These are phyloP conservation scores for Termitomyces sp. DNA, from an alignment of 768 basidiomycete species.

Conservation along the genomic window DNA sequence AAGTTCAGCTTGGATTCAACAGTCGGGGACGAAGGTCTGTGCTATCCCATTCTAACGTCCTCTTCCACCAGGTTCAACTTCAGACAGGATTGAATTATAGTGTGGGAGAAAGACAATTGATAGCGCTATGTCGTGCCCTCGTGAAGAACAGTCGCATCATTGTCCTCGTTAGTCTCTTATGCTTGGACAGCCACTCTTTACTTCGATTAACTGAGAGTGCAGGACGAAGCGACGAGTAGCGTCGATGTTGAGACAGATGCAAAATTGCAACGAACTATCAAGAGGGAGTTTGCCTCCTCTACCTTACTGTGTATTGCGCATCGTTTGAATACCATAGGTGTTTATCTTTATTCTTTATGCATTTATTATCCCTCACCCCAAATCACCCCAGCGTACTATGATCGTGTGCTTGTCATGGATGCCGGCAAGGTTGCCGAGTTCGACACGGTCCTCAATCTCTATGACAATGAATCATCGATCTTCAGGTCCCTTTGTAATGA, in stretches of 20 bases:
- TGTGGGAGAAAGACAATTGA: conserved; percentile 62
- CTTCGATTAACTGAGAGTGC: neutral
- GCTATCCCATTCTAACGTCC: neutral
- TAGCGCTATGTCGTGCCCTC: conserved; percentile 59
- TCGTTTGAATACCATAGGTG: conserved; percentile 54
- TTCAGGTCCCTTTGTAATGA: conserved; percentile 71
- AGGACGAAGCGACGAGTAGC: conserved; percentile 64
- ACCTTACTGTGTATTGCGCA: conserved; percentile 58
- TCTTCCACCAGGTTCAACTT: neutral
- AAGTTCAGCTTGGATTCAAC: conserved; percentile 65
- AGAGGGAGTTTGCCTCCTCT: conserved; percentile 51
- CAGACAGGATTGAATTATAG: conserved; percentile 54
- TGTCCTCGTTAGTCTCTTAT: conserved; percentile 37
- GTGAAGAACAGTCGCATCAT: conserved; percentile 61
- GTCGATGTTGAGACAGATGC: conserved; percentile 64
- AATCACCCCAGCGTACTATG: conserved; percentile 47
- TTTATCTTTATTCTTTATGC: neutral
- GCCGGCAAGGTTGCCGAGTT: conserved; percentile 66
- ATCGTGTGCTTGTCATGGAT: conserved; percentile 72
- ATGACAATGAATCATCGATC: conserved; percentile 57
- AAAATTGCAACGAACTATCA: conserved; percentile 60
- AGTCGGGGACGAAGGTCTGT: conserved; percentile 60
- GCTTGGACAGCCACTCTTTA: neutral
- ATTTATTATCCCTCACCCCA: neutral
- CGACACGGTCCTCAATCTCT: conserved; percentile 67